Evolutionary conservation across 2,329 filamentous ascomycete species (phyloP), one percentile per base, ranked within the genome.

Genomic region (Penicillium sp.): DNA sequence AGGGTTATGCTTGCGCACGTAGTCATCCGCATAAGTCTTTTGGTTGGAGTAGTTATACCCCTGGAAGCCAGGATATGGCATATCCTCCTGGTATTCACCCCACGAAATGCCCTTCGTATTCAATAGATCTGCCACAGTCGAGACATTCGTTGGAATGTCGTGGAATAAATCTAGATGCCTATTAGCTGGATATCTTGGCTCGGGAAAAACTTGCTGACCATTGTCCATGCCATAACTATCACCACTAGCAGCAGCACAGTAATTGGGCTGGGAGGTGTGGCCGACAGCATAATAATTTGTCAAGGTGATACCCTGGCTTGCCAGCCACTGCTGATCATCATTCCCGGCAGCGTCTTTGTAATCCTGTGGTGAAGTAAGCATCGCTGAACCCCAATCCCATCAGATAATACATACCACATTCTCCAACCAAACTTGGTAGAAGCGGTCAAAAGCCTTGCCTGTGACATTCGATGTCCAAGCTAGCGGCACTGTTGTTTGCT

Each of bases 1-100:
- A 80, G 75, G 74, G 51, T 93, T 93, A 77, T 95, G 90, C 77
- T 95, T 93, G 69, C 91, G 86, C 1, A 93, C 90, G 70, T 95
- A 95, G 76, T 89, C 86, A 65, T 91, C 89, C 43, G 82, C 81
- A 27, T 84, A 82, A 2, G 82, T 90, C 61, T 84, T 60, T 61
- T 85, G 85, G 73, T 91, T 91, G 57, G 84, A 79, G 71, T 79
- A 90, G 0, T 75, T 77, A 29, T 73, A 72, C 29, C 89, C 90
- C 71, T 90, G 82, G 74, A 85, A 93, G 13, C 90, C 90, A 2
- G 84, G 80, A 74, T 86, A 91, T 2, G 90, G 90, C 80, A 89
- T 82, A 67, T 90, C 86, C 71, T 95, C 90, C 72, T 92, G 84
- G 76, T 93, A 95, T 61, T 87, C 79, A 50, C 79, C 87, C 88